Conservation (phyloP, 208 protist species). For the Crithidia thermophila region DNA sequence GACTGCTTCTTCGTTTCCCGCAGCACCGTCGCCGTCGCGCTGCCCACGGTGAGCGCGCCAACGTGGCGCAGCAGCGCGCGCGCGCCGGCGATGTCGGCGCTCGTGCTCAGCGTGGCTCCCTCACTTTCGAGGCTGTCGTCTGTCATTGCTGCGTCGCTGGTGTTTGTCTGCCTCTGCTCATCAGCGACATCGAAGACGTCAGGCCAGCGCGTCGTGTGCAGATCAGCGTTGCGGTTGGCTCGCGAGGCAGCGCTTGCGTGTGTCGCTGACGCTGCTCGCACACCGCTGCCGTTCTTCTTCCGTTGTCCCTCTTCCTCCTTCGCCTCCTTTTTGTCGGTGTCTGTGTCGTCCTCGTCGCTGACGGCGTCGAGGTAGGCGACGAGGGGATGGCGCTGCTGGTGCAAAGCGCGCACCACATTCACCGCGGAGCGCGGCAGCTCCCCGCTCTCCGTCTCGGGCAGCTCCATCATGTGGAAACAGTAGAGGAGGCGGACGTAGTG, state of each 20-base stretch:
- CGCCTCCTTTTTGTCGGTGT: neutral
- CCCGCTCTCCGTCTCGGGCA: neutral
- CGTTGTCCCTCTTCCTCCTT: no score
- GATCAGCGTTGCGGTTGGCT: neutral
- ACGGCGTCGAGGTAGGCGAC: constrained; percentile 22
- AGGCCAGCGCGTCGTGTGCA: constrained; percentile 26
- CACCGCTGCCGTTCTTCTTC: no score
- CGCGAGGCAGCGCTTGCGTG: neutral
- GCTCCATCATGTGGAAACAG: constrained; percentile 42
- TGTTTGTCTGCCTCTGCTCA: neutral
- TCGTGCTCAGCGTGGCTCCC: constrained; percentile 29
- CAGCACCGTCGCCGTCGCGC: constrained; percentile 38
- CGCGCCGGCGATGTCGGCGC: constrained; percentile 26
- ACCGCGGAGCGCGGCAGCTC: neutral
- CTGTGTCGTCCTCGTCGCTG: constrained; percentile 14
- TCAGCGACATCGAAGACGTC: constrained; percentile 5
- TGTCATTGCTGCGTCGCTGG: neutral
- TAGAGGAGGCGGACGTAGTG: constrained; percentile 61
- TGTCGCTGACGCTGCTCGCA: neutral
- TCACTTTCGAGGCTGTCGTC: neutral
- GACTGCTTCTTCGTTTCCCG: constrained; percentile 50
- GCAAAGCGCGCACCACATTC: constrained; percentile 21
- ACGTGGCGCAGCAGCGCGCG: constrained; percentile 42
- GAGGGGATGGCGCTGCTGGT: constrained; percentile 26
- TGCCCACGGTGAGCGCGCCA: constrained; percentile 35